Evolutionary conservation across 805 yeast genomes (phyloP).

Genomic region (Candida dendrica): DNA sequence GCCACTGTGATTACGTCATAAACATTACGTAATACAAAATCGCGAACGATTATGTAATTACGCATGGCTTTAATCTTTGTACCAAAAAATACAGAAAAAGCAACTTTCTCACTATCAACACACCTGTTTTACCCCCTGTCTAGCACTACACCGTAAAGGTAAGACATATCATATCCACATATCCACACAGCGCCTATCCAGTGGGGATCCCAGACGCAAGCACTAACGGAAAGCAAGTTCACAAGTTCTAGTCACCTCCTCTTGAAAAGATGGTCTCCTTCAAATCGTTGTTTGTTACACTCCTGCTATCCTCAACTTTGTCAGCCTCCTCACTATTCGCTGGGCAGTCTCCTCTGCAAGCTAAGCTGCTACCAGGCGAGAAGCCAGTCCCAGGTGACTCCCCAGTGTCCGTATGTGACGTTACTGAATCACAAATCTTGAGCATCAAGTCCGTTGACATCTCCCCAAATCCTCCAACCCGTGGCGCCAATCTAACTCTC

Average conservation of each 20-base stretch:
- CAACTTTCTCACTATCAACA: too few relatives aligned
- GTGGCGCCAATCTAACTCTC: constrained; percentile 80
- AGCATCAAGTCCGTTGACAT: constrained; percentile 52
- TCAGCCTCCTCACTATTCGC: constrained; percentile 12
- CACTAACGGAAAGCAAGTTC: too few relatives aligned
- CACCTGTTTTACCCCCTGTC: too few relatives aligned
- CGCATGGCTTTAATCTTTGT: too few relatives aligned
- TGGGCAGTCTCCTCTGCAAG: constrained; percentile 11
- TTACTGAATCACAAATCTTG: constrained; percentile 53
- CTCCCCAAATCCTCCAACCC: constrained; percentile 81
- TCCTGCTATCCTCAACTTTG: constrained; percentile 1
- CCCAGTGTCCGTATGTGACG: constrained; percentile 76
- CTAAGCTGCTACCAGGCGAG: constrained; percentile 30
- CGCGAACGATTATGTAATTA: too few relatives aligned
- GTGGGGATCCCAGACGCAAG: too few relatives aligned
- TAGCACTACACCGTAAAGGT: too few relatives aligned
- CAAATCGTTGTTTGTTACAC: not conserved
- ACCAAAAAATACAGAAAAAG: too few relatives aligned
- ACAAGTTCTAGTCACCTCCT: not conserved
- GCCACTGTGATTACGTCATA: too few relatives aligned
- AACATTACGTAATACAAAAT: too few relatives aligned
- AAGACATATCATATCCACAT: too few relatives aligned
- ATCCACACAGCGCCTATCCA: too few relatives aligned
- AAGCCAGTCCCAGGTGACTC: constrained; percentile 88
- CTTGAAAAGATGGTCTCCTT: not conserved